Base-by-base conservation (phyloP, 202 grass and related monocot genomes). In the Hordeum pubiflorum region DNA sequence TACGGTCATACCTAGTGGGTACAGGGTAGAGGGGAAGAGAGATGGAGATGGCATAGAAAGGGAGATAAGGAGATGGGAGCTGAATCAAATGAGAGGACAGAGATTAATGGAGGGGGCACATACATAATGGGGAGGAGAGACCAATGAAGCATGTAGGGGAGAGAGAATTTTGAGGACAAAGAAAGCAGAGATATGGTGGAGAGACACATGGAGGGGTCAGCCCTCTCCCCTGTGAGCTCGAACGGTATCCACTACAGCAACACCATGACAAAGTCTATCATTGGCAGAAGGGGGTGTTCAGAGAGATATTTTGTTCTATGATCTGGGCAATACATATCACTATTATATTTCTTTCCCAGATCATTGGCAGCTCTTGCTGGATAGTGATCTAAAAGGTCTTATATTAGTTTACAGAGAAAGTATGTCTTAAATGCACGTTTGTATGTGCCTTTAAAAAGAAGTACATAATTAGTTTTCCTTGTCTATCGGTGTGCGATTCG, bases 391-490 rank as follows among this genome's bases (percentile, higher is more conserved):
- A 29, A 29, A 29, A 29, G 27, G 27, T 29, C 27, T 29, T 29
- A 29, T 29, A 29, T 29, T 29, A 29, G 27, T 29, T 29, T 29
- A 29, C 27, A 29, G 27, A 29, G 27, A 2, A 2, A 29, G 27
- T n/a, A 54, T 54, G 50, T 54, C 17, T 54, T 54, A 54, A 54
- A 54, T 54, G 17, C 50, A 54, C 2, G 50, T 76, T 33, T 63
- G 33, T 54, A 54, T 54, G 50, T 54, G 17, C 50, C 26, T 26
- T 26, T 69, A 48, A 18, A 23, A 55, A 59, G 62, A 48, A 61
- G 40, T 80, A 55, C 55, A 33, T 33, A 67, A 34, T 57, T 82
- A 75, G n/a, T 75, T 39, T 69, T 79, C 18, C 39, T 56, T 85
- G 1, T 75, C 74, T 64, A 20, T 72, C 38, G 26, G 22, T 75